Evolutionary conservation across 116 monocot genomes (phyloP).

Genomic region (Iris pallida): DNA sequence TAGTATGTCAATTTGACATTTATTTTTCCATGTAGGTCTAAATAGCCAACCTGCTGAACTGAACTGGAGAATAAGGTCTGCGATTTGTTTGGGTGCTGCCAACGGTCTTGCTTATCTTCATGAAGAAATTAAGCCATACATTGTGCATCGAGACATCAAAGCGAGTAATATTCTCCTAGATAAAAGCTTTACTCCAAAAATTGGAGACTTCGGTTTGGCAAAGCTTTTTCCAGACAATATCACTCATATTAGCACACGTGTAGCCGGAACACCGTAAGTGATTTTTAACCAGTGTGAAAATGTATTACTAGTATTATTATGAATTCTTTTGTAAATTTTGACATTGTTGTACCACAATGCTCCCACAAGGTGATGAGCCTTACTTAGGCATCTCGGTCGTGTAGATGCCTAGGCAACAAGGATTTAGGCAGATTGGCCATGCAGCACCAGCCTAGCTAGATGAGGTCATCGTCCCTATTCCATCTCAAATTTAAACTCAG

Average conservation of each 20-base stretch:
- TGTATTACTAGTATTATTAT: not conserved
- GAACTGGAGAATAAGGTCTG: constrained; percentile 51
- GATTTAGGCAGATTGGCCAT: too few relatives aligned
- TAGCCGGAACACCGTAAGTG: constrained; percentile 53
- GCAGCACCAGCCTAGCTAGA: too few relatives aligned
- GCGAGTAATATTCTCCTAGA: constrained; percentile 55
- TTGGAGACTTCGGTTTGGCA: constrained; percentile 58
- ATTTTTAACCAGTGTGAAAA: not conserved
- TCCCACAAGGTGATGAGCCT: too few relatives aligned
- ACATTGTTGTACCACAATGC: too few relatives aligned
- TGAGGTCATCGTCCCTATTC: too few relatives aligned
- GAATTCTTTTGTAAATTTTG: not conserved
- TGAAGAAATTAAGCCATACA: constrained; percentile 56
- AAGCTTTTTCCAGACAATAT: constrained; percentile 60
- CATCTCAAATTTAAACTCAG: too few relatives aligned
- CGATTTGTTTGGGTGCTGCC: constrained; percentile 63
- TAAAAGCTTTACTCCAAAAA: constrained; percentile 36
- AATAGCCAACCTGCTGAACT: constrained; percentile 34
- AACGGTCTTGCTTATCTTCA: constrained; percentile 77
- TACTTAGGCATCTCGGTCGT: too few relatives aligned
- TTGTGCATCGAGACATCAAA: constrained; percentile 74
- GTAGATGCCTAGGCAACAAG: too few relatives aligned
- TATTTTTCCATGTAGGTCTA: constrained; percentile 25
- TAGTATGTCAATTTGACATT: not conserved
- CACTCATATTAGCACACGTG: constrained; percentile 55